Evolutionary conservation across 495 filamentous ascomycete genomes (phyloP).

Genomic region (Evansstolkia leycettana): DNA sequence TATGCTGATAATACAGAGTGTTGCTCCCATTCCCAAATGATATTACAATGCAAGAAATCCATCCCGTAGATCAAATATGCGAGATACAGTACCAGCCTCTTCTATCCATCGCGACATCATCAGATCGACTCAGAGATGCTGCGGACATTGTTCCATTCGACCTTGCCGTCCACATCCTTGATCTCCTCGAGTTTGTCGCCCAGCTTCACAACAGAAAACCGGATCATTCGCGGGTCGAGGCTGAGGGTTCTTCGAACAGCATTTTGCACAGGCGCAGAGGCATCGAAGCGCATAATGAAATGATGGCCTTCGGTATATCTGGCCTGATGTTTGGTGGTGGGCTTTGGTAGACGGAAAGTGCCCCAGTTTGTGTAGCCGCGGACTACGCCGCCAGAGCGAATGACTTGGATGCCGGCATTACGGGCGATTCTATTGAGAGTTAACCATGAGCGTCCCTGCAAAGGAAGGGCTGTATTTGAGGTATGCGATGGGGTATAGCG

Average conservation of each 20-base stretch:
- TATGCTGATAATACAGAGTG: constrained; percentile 21
- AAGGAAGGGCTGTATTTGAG: too few species aligned
- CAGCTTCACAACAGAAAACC: constrained; percentile 74
- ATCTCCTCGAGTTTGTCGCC: constrained; percentile 64
- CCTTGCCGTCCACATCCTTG: constrained; percentile 46
- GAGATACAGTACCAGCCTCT: constrained; percentile 1
- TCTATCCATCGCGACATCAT: background rate
- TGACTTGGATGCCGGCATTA: constrained; percentile 71
- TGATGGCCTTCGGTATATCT: constrained; percentile 78
- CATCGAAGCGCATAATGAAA: constrained; percentile 95
- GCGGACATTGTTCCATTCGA: constrained; percentile 41
- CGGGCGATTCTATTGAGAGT: constrained; percentile 59
- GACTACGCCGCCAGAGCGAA: constrained; percentile 77
- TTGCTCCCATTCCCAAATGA: constrained; percentile 8
- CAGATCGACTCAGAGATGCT: constrained; percentile 20
- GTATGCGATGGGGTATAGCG: too few species aligned
- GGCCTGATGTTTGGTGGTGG: constrained; percentile 63
- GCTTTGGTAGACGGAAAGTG: constrained; percentile 66
- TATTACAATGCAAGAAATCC: constrained; percentile 8
- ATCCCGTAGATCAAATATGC: constrained; percentile 6
- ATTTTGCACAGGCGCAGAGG: constrained; percentile 54
- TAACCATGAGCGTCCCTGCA: background rate
- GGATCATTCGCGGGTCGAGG: constrained; percentile 86
- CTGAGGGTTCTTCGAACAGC: constrained; percentile 59
- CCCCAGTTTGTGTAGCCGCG: constrained; percentile 94